Conservation (phyloP, 371 early-diverging fungal species). For the Mucor velutinosus region DNA sequence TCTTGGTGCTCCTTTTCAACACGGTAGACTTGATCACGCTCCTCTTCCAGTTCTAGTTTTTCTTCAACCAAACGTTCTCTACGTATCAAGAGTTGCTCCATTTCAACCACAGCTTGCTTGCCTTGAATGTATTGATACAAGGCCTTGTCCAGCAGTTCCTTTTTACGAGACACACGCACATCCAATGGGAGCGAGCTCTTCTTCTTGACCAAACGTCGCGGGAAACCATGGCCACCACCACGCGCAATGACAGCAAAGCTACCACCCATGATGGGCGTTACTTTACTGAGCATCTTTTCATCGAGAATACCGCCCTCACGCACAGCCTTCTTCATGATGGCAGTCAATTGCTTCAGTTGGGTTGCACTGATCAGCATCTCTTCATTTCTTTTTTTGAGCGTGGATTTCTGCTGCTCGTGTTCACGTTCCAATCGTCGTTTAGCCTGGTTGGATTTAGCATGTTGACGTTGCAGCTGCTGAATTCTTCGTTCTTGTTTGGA, state of each 20-base stretch:
- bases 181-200: slow-evolving; percentile 27
- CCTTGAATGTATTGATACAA: slow-evolving; percentile 42
- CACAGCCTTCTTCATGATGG: slow-evolving; percentile 51
- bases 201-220: slow-evolving; percentile 39
- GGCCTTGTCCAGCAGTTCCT: slow-evolving; percentile 63
- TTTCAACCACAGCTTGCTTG: slow-evolving; percentile 43
- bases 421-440: slow-evolving; percentile 71
- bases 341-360: slow-evolving; percentile 56
- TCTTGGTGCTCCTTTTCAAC: slow-evolving; percentile 56
- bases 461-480: slow-evolving; percentile 72
- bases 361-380: slow-evolving; percentile 58
- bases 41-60: slow-evolving; percentile 62
- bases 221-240: slow-evolving; percentile 39
- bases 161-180: slow-evolving; percentile 40
- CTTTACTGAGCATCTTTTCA: slow-evolving; percentile 39
- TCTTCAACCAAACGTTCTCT: slow-evolving; percentile 63
- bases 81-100: slow-evolving; percentile 38
- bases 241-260: slow-evolving; percentile 42
- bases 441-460: slow-evolving; percentile 69
- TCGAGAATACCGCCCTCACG: slow-evolving; percentile 54
- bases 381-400: slow-evolving; percentile 54
- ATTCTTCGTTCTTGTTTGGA: slow-evolving; percentile 72
- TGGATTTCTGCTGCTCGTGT: slow-evolving; percentile 65
- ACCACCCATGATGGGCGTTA: slow-evolving; percentile 48
- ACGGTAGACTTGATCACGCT: slow-evolving; percentile 62